Percentiles rank a stretch among this genome's conserved stretches.
Evolutionary conservation across 1,284 basidiomycete genomes (phyloP).

Genomic region (Malassezia globosa): DNA sequence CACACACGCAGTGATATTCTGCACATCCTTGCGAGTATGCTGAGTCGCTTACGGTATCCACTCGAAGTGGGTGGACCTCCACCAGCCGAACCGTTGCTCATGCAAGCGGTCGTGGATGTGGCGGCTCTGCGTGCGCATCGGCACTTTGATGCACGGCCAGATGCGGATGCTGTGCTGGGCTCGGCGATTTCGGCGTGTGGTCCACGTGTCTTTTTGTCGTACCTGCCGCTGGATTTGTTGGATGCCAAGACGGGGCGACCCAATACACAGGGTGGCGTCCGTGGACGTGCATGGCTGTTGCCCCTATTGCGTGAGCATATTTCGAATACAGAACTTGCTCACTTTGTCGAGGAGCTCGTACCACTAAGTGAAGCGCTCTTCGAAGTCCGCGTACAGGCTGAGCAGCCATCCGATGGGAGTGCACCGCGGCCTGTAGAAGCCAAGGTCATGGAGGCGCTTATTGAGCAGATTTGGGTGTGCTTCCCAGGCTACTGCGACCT

Average conservation of each 20-base stretch:
- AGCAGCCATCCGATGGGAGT: conserved; percentile 61
- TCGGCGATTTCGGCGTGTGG: conserved; percentile 76
- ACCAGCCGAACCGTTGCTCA: conserved; percentile 59
- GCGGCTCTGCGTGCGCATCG: conserved; percentile 66
- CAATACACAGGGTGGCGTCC: conserved; percentile 1
- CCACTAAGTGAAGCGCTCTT: conserved; percentile 90
- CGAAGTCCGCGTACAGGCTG: conserved; percentile 53
- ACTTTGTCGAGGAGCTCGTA: conserved; percentile 82
- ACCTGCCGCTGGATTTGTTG: conserved; percentile 69
- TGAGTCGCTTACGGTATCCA: conserved; percentile 30
- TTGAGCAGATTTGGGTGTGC: conserved; percentile 78
- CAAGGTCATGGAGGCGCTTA: conserved; percentile 84
- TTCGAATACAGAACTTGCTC: conserved; percentile 68
- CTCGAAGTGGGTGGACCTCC: conserved; percentile 16
- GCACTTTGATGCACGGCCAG: conserved; percentile 80
- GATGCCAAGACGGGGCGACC: conserved; percentile 22
- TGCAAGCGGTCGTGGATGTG: conserved; percentile 63
- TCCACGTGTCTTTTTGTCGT: conserved; percentile 63
- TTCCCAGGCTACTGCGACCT: conserved; percentile 61
- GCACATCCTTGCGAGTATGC: conserved; percentile 31
- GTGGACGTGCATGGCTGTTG: conserved; percentile 72
- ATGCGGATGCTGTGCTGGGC: conserved; percentile 68
- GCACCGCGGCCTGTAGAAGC: conserved; percentile 58
- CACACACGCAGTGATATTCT: conserved; percentile 38
- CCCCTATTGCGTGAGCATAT: conserved; percentile 69